Evolutionary conservation across 257 asterid genomes (phyloP).

Genomic region (Ligustrum vulgare): DNA sequence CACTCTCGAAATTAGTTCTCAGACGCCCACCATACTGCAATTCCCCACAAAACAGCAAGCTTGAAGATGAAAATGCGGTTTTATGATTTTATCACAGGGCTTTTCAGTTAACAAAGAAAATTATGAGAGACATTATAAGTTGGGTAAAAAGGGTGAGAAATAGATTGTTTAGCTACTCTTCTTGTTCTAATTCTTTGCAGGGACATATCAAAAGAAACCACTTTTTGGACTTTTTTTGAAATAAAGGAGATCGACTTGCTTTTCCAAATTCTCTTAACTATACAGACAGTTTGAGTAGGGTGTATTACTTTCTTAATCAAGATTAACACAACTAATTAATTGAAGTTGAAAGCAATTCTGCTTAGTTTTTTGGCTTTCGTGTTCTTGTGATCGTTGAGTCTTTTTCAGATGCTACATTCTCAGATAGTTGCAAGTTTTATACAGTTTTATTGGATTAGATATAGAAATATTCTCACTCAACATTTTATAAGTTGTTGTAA

Average conservation of each 20-base stretch:
- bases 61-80: slow-evolving; percentile 10
- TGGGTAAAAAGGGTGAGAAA: too few relatives aligned
- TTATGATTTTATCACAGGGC: not conserved
- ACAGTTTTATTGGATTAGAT: too few relatives aligned
- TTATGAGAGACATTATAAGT: too few relatives aligned
- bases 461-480: too few relatives aligned
- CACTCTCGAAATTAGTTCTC: too few relatives aligned
- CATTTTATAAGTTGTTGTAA: too few relatives aligned
- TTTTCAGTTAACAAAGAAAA: slow-evolving; percentile 8
- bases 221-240: not conserved
- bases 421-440: too few relatives aligned
- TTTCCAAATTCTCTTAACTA: not conserved
- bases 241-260: not conserved
- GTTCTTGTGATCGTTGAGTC: not conserved
- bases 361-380: not conserved
- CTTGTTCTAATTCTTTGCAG: not conserved
- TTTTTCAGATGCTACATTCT: not conserved
- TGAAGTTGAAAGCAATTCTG: not conserved
- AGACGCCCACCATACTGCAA: too few relatives aligned
- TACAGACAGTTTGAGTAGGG: too few relatives aligned
- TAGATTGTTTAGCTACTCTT: too few relatives aligned
- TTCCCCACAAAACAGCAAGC: not conserved
- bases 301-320: not conserved
- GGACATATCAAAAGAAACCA: not conserved
- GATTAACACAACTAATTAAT: not conserved